Conservation (phyloP, 306 rosid species). For the Dryas alaskensis region DNA sequence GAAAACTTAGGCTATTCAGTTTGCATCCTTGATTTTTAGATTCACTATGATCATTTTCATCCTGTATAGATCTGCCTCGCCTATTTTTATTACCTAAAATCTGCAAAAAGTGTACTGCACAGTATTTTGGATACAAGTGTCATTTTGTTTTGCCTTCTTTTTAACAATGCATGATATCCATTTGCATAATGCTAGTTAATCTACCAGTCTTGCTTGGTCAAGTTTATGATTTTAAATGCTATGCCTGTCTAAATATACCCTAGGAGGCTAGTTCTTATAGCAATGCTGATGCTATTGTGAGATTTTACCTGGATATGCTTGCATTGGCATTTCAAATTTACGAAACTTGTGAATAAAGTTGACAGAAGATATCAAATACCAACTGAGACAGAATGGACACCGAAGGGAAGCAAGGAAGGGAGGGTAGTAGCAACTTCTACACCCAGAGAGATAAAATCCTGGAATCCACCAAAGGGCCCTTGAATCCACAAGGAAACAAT, state of each 20-base stretch:
- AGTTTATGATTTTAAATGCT: not conserved
- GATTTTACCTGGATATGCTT: not conserved
- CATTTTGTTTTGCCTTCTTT: not conserved
- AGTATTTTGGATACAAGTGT: not conserved
- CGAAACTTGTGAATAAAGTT: not conserved
- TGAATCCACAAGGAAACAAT: not conserved
- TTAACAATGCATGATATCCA: not conserved
- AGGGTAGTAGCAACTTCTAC: too few relatives aligned
- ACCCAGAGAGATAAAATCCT: not conserved
- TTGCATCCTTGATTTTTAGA: not conserved
- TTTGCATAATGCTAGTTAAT: constrained; percentile 2
- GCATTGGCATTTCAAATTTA: not conserved
- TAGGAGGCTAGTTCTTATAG: not conserved
- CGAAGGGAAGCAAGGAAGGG: not conserved
- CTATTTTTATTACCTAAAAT: not conserved
- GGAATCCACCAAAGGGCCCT: not conserved
- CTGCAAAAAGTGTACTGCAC: not conserved
- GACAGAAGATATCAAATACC: not conserved
- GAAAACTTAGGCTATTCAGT: not conserved
- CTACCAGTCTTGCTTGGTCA: too few relatives aligned
- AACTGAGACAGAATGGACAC: not conserved
- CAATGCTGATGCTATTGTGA: not conserved
- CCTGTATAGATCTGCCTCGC: not conserved
- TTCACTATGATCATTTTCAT: not conserved
- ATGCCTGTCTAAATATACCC: not conserved